Conservation (phyloP, 257 asterid genomes). For the Plantago major region DNA sequence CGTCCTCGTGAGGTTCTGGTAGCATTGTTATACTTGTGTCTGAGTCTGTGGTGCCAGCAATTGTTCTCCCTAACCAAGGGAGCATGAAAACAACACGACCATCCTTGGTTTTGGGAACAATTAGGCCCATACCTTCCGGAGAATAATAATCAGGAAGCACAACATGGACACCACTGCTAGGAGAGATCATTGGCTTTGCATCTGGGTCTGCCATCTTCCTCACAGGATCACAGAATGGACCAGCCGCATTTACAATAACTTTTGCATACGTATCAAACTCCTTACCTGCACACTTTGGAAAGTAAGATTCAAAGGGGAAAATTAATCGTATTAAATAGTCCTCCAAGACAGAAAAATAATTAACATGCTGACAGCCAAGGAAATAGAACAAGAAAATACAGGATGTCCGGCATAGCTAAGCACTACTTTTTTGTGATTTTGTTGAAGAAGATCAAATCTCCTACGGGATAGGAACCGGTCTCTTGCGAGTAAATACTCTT, state of each 20-base stretch:
- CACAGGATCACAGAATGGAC: conserved; percentile 95
- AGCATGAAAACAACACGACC: conserved; percentile 99
- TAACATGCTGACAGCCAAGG: conserved; percentile 1
- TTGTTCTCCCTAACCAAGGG: conserved; percentile 98
- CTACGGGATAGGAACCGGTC: no score
- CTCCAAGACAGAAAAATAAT: conserved; percentile 5
- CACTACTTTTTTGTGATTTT: no score
- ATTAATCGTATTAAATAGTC: conserved; percentile 3
- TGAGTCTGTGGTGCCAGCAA: conserved; percentile 98
- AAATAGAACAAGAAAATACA: background rate
- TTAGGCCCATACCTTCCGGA: conserved; percentile 98
- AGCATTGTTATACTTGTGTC: conserved; percentile 82
- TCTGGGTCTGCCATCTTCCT: conserved; percentile 78
- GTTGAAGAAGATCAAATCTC: no score
- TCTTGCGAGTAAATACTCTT: no score
- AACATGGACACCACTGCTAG: conserved; percentile 96
- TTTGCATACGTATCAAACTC: conserved; percentile 94
- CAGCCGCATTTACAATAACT: conserved; percentile 90
- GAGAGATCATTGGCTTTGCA: conserved; percentile 75
- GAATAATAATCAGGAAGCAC: conserved; percentile 99
- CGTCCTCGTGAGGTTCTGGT: conserved; percentile 97
- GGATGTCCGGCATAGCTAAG: no score
- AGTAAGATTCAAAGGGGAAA: conserved; percentile 24
- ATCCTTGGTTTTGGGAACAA: conserved; percentile 99
- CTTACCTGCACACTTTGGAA: conserved; percentile 58